phyloP scores from a whole-genome alignment of 805 yeast species.

The Pichia insulana region DNA sequence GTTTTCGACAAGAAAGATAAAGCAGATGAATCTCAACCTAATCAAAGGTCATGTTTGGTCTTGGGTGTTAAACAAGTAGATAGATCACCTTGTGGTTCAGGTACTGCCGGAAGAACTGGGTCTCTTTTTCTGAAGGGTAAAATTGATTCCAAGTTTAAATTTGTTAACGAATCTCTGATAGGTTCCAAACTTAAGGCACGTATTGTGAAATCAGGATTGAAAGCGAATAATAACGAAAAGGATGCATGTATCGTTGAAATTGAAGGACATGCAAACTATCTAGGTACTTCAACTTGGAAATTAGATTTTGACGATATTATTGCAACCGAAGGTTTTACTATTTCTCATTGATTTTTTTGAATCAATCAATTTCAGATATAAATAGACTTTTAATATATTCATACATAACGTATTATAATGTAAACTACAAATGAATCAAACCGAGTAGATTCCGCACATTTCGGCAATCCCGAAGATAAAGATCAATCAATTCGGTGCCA shows the following conservation, averaged over 20 bases:
- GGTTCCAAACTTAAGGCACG: conserved; percentile 18
- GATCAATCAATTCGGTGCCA: too few relatives aligned
- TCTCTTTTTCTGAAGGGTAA: conserved; percentile 14
- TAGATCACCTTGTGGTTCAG: conserved; percentile 25
- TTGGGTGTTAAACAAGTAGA: conserved; percentile 22
- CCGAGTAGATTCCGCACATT: too few relatives aligned
- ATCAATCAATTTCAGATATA: neutral
- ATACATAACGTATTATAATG: too few relatives aligned
- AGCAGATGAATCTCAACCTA: conserved; percentile 10
- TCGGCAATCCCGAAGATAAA: too few relatives aligned
- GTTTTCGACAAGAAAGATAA: conserved; percentile 5
- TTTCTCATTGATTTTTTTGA: conserved; percentile 10
- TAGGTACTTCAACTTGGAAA: conserved; percentile 20
- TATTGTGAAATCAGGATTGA: conserved; percentile 12
- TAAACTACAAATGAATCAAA: too few relatives aligned
- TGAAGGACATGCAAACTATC: conserved; percentile 19
- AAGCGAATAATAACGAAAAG: conserved; percentile 14
- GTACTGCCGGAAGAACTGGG: conserved; percentile 23
- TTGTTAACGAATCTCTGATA: conserved; percentile 21
- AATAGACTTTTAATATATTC: too few relatives aligned
- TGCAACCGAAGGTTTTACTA: conserved; percentile 16
- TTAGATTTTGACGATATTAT: conserved; percentile 17
- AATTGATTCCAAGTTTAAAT: conserved; percentile 3
- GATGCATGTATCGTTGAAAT: conserved; percentile 20
- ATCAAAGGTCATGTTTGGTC: conserved; percentile 18